Conservation (phyloP, 1,284 basidiomycete species). For the Malassezia sympodialis region DNA sequence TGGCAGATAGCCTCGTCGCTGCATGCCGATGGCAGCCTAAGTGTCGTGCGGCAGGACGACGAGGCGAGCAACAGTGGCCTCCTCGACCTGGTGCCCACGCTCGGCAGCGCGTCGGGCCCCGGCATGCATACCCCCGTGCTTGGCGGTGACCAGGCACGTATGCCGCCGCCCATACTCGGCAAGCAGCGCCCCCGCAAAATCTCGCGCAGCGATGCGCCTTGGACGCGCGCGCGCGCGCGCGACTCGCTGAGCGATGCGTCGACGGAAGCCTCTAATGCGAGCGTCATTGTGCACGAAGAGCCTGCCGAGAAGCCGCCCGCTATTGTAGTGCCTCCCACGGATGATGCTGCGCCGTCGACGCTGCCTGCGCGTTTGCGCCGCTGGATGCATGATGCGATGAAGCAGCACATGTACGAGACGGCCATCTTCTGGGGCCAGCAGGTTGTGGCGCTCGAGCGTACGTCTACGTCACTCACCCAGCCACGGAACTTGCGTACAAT, state of each 20-base stretch:
- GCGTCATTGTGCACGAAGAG: constrained; percentile 13
- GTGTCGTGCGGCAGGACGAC: constrained; percentile 39
- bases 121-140: constrained; percentile 11
- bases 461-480: constrained; percentile 16
- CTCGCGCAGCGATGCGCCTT: constrained; percentile 4
- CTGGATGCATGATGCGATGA: constrained; percentile 93
- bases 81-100: constrained; percentile 34
- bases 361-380: constrained; percentile 63
- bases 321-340: neutral
- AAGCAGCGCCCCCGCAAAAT: constrained; percentile 1
- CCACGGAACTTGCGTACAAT: constrained; percentile 23
- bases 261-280: constrained; percentile 10
- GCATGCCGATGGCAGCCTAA: constrained; percentile 38
- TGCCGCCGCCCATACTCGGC: constrained; percentile 8
- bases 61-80: constrained; percentile 40
- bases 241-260: neutral
- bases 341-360: neutral
- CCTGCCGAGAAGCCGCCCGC: neutral
- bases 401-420: constrained; percentile 94
- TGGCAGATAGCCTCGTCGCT: neutral
- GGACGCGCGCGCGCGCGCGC: constrained; percentile 1
- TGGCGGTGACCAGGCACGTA: neutral
- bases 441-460: constrained; percentile 82
- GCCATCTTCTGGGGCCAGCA: constrained; percentile 98
- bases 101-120: constrained; percentile 6